Evolutionary conservation across 1,284 basidiomycete species (phyloP).

Genomic region (Ganoderma lingzhi): DNA sequence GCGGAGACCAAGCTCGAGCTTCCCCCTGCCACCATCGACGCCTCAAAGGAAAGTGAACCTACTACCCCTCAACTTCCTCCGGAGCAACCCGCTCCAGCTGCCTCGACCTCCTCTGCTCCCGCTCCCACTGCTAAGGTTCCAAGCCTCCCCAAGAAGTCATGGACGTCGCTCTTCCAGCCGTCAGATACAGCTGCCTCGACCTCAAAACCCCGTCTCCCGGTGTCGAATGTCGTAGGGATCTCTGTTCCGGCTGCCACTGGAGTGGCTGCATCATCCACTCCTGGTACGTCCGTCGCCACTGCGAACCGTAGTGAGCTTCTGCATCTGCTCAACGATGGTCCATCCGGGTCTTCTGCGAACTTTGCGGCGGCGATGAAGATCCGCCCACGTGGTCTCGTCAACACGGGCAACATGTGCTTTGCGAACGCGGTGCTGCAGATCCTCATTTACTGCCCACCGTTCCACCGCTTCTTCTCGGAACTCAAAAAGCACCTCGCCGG

Average conservation of each 20-base stretch:
- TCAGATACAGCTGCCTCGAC: conserved; percentile 47
- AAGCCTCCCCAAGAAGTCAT: conserved; percentile 65
- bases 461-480: conserved; percentile 82
- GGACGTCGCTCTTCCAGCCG: conserved; percentile 76
- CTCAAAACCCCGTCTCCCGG: conserved; percentile 57
- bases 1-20: conserved; percentile 23
- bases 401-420: conserved; percentile 98
- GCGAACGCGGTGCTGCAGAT: conserved; percentile 95
- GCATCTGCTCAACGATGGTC: conserved; percentile 61
- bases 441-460: conserved; percentile 89
- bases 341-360: conserved; percentile 36
- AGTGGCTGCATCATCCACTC: conserved; percentile 20
- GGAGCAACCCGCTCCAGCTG: conserved; percentile 31
- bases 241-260: conserved; percentile 61
- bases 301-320: conserved; percentile 63
- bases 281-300: conserved; percentile 45
- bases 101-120: conserved; percentile 40
- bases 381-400: conserved; percentile 87
- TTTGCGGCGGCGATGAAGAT: conserved; percentile 48
- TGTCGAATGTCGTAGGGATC: conserved; percentile 72
- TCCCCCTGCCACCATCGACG: conserved; percentile 3
- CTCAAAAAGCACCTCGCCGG: conserved; percentile 62
- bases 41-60: conserved; percentile 22
- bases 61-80: conserved; percentile 29
- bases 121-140: conserved; percentile 39